Percentiles rank a stretch among this genome's conserved stretches.
phyloP scores from a whole-genome alignment of 2,329 filamentous ascomycete genomes.

The Aspergillus eucalypticola region DNA sequence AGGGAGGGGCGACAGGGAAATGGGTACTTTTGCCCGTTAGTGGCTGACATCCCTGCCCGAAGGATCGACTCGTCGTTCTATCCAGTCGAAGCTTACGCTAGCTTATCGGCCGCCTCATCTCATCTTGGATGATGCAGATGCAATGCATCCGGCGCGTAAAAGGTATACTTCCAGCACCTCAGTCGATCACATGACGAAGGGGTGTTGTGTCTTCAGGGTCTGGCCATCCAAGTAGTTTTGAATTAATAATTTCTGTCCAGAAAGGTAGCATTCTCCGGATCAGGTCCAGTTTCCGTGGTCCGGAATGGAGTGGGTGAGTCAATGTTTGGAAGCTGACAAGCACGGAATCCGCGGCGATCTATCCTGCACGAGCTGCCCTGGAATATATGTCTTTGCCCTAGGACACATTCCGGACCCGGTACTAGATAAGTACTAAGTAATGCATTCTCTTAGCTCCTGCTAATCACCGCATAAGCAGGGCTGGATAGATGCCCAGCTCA shows the following conservation, averaged over 20 bases:
- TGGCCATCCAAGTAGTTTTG: neutral
- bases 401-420: neutral
- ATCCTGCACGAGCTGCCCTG: slow-evolving; percentile 2
- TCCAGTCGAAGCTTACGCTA: slow-evolving; percentile 16
- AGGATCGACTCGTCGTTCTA: slow-evolving; percentile 11
- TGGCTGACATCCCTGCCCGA: neutral
- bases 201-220: neutral
- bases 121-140: slow-evolving; percentile 6
- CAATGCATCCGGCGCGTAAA: neutral
- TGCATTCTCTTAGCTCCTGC: neutral
- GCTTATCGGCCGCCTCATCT: slow-evolving; percentile 15
- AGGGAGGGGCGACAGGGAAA: neutral
- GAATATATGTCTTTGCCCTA: neutral
- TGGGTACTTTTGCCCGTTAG: slow-evolving; percentile 12
- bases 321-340: neutral
- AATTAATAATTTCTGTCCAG: neutral
- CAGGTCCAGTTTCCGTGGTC: neutral
- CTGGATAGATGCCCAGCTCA: neutral
- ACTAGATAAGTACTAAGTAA: neutral
- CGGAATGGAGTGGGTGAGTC: neutral
- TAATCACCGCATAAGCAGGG: neutral
- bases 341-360: neutral
- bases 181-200: neutral
- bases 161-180: neutral
- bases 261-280: neutral